Conservation (phyloP, 805 yeast genomes). For the Cyberlindnera xylosilytica region DNA sequence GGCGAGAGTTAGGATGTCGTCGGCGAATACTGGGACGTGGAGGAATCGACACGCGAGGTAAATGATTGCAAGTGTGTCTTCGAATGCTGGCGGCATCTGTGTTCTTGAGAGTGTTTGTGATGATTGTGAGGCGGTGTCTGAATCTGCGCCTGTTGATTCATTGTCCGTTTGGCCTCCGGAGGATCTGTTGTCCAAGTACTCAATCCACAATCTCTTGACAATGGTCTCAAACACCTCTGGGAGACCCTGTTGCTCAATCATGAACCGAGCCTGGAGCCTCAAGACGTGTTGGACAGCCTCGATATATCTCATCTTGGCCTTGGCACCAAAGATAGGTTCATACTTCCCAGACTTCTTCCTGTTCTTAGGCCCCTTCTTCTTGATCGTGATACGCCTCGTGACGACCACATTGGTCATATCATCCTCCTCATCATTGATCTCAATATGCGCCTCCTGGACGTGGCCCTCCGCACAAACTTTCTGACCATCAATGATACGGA, state of each 20-base stretch:
- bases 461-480: constrained; percentile 90
- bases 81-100: neutral
- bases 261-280: constrained; percentile 41
- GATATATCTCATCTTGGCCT: constrained; percentile 42
- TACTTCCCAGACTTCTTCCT: constrained; percentile 2
- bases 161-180: neutral
- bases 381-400: constrained; percentile 45
- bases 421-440: constrained; percentile 81
- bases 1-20: neutral
- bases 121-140: constrained; percentile 5
- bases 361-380: constrained; percentile 26
- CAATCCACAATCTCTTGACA: constrained; percentile 39
- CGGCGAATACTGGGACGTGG: constrained; percentile 4
- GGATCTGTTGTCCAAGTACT: constrained; percentile 18
- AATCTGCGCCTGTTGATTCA: constrained; percentile 7
- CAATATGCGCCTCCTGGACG: constrained; percentile 75
- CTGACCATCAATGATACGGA: constrained; percentile 71
- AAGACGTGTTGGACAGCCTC: constrained; percentile 50
- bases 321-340: constrained; percentile 42
- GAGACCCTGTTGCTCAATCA: constrained; percentile 32
- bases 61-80: neutral
- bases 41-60: constrained; percentile 5
- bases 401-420: constrained; percentile 43
- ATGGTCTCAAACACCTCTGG: constrained; percentile 30
- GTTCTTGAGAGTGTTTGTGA: neutral